These are phyloP conservation scores for Voacanga thouarsii DNA, from an alignment of 257 asterid species.

Conservation along the genomic window DNA sequence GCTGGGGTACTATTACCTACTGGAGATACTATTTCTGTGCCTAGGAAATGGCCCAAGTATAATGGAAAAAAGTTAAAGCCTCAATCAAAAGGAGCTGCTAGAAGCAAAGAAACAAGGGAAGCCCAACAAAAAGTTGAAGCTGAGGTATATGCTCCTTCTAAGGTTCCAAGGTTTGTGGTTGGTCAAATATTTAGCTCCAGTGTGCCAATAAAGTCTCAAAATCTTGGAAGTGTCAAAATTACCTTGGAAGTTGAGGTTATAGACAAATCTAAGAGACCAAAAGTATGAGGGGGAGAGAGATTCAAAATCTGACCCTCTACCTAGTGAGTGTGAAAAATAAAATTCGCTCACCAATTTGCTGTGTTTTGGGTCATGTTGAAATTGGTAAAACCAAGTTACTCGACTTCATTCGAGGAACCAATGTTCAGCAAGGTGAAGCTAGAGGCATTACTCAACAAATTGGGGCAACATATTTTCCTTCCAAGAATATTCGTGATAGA, in stretches of 20 bases:
- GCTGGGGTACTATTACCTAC: conserved; percentile 41
- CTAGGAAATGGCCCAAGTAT: conserved; percentile 68
- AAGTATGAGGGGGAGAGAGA: conserved; percentile 19
- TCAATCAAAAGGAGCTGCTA: conserved; percentile 61
- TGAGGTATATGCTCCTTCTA: conserved; percentile 44
- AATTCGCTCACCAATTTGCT: conserved; percentile 93
- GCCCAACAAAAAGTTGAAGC: conserved; percentile 35
- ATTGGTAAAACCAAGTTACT: conserved; percentile 96
- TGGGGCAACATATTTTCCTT: conserved; percentile 97
- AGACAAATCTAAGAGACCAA: conserved; percentile 32
- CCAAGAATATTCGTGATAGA: conserved; percentile 91
- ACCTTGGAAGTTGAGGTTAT: conserved; percentile 30
- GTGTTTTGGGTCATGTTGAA: conserved; percentile 99
- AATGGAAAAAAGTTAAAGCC: conserved; percentile 67
- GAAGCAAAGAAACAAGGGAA: conserved; percentile 39
- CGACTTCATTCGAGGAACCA: conserved; percentile 93
- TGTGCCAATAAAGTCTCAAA: conserved; percentile 28
- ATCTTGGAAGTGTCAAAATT: conserved; percentile 27
- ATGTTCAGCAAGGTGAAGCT: conserved; percentile 99
- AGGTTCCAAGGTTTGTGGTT: conserved; percentile 31
- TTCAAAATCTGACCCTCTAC: conserved; percentile 30
- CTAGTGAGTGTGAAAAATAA: conserved; percentile 39
- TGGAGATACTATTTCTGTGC: conserved; percentile 50
- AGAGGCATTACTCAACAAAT: conserved; percentile 99
- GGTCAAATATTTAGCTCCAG: conserved; percentile 24